These are phyloP conservation scores for Alternaria infectoria DNA, from an alignment of 2,329 filamentous ascomycete species.

Conservation along the genomic window DNA sequence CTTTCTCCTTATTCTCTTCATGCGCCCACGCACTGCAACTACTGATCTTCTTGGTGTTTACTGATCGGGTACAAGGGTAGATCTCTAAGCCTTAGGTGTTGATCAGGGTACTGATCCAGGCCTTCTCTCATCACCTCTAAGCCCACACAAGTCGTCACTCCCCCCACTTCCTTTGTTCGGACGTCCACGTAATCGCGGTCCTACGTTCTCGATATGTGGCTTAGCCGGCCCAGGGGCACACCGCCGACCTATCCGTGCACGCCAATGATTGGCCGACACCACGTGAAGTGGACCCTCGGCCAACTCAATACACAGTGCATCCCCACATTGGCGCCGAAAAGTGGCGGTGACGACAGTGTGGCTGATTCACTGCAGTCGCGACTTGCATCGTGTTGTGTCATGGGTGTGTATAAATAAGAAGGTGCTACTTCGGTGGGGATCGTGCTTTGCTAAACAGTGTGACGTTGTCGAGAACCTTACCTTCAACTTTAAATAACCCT, in stretches of 20 bases:
- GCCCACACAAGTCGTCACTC: not conserved
- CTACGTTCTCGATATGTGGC: not conserved
- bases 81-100: not conserved
- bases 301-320: not conserved
- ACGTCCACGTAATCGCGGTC: conserved; percentile 7
- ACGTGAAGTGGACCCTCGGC: conserved; percentile 2
- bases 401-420: not conserved
- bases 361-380: not conserved
- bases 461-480: not conserved
- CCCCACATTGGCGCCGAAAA: not conserved
- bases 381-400: not conserved
- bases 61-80: not conserved
- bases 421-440: not conserved
- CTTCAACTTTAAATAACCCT: not conserved
- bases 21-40: not conserved
- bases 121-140: not conserved
- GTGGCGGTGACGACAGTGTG: conserved; percentile 13
- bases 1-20: not conserved
- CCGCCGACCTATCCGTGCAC: conserved; percentile 2
- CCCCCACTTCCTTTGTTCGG: not conserved
- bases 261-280: conserved; percentile 1
- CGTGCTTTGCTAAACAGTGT: not conserved
- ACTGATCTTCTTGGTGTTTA: not conserved
- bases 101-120: not conserved
- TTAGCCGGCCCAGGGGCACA: not conserved